A percentile compares a stretch with the other conserved stretches of the same genome.
These are phyloP conservation scores for Anthoceros angustus DNA, from an alignment of 225 moss, liverwort and hornwort species.

Conservation along the genomic window DNA sequence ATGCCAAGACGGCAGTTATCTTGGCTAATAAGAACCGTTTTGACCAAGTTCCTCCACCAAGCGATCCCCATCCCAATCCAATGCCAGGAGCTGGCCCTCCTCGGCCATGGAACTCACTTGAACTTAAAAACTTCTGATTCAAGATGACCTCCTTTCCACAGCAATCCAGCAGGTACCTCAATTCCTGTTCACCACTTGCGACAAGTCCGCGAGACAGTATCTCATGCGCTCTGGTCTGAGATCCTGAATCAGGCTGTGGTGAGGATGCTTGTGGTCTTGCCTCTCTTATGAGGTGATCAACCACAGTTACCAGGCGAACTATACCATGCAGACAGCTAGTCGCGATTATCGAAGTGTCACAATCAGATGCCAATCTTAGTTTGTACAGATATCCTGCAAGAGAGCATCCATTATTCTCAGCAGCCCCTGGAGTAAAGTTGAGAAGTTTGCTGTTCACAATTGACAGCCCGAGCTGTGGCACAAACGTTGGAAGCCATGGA, in stretches of 20 bases:
- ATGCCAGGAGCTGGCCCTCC: conserved; percentile 93
- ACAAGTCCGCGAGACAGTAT: conserved; percentile 46
- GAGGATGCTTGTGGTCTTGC: conserved; percentile 26
- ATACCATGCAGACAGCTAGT: conserved; percentile 48
- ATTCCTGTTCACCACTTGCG: conserved; percentile 21
- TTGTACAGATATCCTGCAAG: conserved; percentile 35
- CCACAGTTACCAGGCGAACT: conserved; percentile 35
- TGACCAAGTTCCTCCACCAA: conserved; percentile 67
- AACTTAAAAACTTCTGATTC: conserved; percentile 27
- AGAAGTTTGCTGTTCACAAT: conserved; percentile 48
- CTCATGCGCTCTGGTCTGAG: conserved; percentile 28
- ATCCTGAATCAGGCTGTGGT: conserved; percentile 10
- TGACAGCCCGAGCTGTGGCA: conserved; percentile 68
- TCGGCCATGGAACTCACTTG: conserved; percentile 37
- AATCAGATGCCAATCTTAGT: conserved; percentile 26
- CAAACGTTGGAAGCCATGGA: conserved; percentile 79
- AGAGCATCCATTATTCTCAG: conserved; percentile 8
- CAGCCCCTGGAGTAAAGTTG: conserved; percentile 9
- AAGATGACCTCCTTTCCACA: conserved; percentile 35
- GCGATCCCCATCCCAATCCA: conserved; percentile 73
- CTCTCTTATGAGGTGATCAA: conserved; percentile 49
- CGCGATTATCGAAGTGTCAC: conserved; percentile 45
- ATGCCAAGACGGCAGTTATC: conserved; percentile 44
- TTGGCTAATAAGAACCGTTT: conserved; percentile 45
- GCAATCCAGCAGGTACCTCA: conserved; percentile 26